Evolutionary conservation across 139 green algal species (phyloP).

Genomic region (Desmodesmus armatus): DNA sequence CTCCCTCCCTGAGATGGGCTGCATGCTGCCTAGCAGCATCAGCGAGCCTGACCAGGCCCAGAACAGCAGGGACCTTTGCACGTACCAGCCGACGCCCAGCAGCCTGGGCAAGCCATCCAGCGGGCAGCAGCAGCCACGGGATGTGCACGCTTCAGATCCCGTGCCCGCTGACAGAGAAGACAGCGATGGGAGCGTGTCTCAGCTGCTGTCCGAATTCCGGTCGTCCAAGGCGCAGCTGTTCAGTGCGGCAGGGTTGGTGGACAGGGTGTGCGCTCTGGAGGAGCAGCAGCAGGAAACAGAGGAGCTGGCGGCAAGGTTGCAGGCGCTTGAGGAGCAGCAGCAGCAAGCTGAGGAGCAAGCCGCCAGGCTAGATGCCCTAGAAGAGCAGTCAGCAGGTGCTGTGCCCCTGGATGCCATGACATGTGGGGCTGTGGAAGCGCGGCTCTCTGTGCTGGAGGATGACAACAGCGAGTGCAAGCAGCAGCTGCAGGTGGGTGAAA

Average conservation of each 20-base stretch:
- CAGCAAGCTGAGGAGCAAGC: too few species aligned
- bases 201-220: too few species aligned
- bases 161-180: too few species aligned
- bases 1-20: not conserved
- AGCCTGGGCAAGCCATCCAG: too few species aligned
- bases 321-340: not conserved
- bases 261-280: too few species aligned
- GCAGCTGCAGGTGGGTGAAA: not conserved
- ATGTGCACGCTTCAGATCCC: too few species aligned
- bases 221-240: too few species aligned
- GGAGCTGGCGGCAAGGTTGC: not conserved
- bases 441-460: slow-evolving; percentile 35
- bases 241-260: too few species aligned
- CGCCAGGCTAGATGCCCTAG: not conserved
- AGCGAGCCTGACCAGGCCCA: not conserved
- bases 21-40: not conserved
- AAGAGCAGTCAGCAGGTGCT: not conserved
- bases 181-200: too few species aligned
- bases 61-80: not conserved
- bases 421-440: slow-evolving; percentile 27
- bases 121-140: too few species aligned
- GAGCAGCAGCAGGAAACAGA: slow-evolving; percentile 12
- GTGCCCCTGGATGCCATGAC: slow-evolving; percentile 23
- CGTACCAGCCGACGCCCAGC: too few species aligned
- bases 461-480: slow-evolving; percentile 7